Percentiles rank a stretch among this genome's conserved stretches.
These are phyloP conservation scores for Garcia nutans DNA, from an alignment of 345 rosid genomes.

Conservation along the genomic window DNA sequence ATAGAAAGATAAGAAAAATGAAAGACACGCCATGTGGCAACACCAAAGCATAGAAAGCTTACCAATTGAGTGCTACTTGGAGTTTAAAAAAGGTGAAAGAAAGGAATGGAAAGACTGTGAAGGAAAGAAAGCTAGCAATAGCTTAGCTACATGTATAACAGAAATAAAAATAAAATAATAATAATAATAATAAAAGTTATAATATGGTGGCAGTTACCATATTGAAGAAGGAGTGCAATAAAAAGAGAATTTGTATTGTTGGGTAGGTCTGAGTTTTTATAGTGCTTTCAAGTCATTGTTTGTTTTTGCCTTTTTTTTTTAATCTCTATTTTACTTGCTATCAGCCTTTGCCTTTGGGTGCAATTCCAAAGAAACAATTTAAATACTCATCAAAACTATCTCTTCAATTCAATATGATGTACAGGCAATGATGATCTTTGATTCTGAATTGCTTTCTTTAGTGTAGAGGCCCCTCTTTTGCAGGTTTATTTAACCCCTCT, in stretches of 20 bases:
- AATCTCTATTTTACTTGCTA: constrained; percentile 2
- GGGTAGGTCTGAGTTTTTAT: constrained; percentile 78
- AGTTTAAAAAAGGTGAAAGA: constrained; percentile 39
- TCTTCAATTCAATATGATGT: constrained; percentile 18
- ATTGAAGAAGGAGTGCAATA: constrained; percentile 76
- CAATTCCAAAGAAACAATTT: constrained; percentile 21
- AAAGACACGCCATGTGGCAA: constrained; percentile 35
- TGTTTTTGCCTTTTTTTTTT: constrained; percentile 3
- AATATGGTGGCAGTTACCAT: constrained; percentile 70
- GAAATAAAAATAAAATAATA: constrained; percentile 19
- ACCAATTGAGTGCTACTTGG: constrained; percentile 47
- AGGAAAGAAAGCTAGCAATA: constrained; percentile 42
- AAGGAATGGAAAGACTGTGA: constrained; percentile 40
- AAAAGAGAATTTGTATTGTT: constrained; percentile 57
- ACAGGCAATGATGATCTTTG: constrained; percentile 43
- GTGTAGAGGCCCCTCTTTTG: constrained; percentile 24
- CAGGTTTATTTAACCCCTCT: constrained; percentile 41
- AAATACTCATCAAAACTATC: not conserved
- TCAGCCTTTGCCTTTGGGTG: constrained; percentile 18
- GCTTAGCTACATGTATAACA: not conserved
- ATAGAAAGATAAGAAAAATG: constrained; percentile 2
- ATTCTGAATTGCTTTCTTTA: constrained; percentile 39
- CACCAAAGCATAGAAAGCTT: not conserved
- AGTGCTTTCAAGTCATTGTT: constrained; percentile 39
- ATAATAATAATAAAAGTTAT: no score